These are phyloP conservation scores for Blastocystis sp. DNA, from an alignment of 352 stramenopile genomes.

Conservation along the genomic window DNA sequence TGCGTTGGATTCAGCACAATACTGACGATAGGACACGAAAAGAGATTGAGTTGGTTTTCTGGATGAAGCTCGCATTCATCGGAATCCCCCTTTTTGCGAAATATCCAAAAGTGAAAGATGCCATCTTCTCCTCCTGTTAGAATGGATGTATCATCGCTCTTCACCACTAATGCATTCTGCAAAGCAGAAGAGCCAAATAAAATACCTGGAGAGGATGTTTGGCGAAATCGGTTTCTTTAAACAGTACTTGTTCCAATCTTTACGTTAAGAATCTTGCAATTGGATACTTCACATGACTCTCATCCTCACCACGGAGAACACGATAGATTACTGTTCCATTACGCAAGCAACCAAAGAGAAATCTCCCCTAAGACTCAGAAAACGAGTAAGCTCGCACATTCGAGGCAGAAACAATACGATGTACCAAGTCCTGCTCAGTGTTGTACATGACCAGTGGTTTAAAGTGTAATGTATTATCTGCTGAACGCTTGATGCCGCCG, in stretches of 20 bases:
- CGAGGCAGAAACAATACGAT: background rate
- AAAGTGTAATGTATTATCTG: constrained; percentile 5
- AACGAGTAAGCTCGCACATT: background rate
- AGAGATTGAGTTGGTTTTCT: background rate
- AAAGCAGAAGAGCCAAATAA: background rate
- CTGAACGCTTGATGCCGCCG: background rate
- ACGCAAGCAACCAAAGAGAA: constrained; percentile 23
- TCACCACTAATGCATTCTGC: background rate
- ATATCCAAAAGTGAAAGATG: background rate
- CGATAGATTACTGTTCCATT: constrained; percentile 29
- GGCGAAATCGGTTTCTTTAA: background rate
- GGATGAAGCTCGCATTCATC: background rate
- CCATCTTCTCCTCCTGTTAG: constrained; percentile 46
- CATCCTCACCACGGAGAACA: constrained; percentile 3
- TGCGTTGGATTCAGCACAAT: constrained; percentile 23
- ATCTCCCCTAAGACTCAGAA: background rate
- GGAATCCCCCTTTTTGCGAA: background rate
- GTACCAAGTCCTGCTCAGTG: constrained; percentile 8
- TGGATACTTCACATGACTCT: background rate
- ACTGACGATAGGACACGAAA: background rate
- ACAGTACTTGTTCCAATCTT: constrained; percentile 44
- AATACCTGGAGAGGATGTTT: background rate
- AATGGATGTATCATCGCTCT: constrained; percentile 12
- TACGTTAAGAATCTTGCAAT: background rate
- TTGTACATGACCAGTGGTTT: background rate